Percentiles rank a stretch among this genome's conserved stretches.
Evolutionary conservation across 2,329 filamentous ascomycete species (phyloP).

Genomic region (Scopulariopsis brevicaulis): DNA sequence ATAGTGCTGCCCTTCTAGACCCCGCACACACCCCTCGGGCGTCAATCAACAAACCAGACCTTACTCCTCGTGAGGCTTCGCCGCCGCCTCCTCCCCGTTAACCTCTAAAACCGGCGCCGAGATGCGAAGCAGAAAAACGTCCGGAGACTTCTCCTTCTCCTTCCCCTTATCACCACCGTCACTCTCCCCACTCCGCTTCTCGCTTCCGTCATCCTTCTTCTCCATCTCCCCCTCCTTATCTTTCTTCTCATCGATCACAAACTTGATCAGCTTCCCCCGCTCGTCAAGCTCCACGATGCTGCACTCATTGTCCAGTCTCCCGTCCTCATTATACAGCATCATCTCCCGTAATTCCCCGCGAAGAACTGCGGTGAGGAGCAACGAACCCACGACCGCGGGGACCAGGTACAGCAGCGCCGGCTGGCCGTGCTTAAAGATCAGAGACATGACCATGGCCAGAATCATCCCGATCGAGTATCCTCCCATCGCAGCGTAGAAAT

Average conservation of each 20-base stretch:
- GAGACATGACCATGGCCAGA: conserved; percentile 63
- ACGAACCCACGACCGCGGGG: conserved; percentile 62
- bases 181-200: conserved; percentile 8
- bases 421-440: conserved; percentile 71
- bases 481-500: conserved; percentile 66
- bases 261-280: conserved; percentile 23
- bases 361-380: conserved; percentile 63
- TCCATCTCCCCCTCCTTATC: conserved; percentile 12
- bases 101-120: not conserved
- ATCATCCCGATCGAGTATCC: conserved; percentile 76
- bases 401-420: conserved; percentile 89
- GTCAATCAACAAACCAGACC: not conserved
- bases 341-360: conserved; percentile 64
- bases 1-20: not conserved
- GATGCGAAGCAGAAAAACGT: not conserved
- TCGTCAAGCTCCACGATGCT: conserved; percentile 43
- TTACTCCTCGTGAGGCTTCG: not conserved
- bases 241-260: conserved; percentile 20
- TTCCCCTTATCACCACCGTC: conserved; percentile 1
- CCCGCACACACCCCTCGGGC: not conserved
- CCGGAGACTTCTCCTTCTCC: not conserved
- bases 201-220: not conserved
- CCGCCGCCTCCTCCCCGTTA: not conserved
- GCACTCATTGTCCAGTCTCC: conserved; percentile 41
- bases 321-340: conserved; percentile 74